Percentiles rank a stretch among this genome's conserved stretches.
These are phyloP conservation scores for Leccinum solheimii DNA, from an alignment of 1,284 basidiomycete genomes.

Conservation along the genomic window DNA sequence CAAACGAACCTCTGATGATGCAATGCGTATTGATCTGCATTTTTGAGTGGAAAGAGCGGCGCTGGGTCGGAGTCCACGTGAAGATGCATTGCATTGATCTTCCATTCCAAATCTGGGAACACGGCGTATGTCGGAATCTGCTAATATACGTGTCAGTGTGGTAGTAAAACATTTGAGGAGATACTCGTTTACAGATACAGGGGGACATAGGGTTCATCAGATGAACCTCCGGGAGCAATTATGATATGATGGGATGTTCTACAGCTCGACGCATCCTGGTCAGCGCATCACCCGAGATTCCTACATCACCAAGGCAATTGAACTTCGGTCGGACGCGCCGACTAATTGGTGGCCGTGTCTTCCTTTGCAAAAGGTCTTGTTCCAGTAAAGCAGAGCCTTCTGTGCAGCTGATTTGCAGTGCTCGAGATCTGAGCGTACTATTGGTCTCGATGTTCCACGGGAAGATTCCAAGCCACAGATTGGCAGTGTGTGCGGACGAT, in stretches of 20 bases:
- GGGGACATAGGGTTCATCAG: neutral
- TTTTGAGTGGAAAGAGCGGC: no score
- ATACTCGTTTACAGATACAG: no score
- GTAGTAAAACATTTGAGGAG: no score
- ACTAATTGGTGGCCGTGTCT: neutral
- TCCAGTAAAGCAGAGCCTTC: neutral
- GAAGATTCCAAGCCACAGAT: neutral
- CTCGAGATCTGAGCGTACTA: neutral
- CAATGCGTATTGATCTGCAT: no score
- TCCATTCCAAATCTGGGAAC: neutral
- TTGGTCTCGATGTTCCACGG: slow-evolving; percentile 3
- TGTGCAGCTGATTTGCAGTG: neutral
- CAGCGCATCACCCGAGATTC: neutral
- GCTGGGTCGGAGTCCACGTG: no score
- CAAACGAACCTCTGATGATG: no score
- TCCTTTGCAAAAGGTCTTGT: neutral
- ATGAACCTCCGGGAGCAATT: neutral
- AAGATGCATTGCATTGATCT: no score
- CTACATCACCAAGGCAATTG: neutral
- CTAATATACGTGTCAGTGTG: neutral
- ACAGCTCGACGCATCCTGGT: neutral
- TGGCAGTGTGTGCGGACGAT: neutral
- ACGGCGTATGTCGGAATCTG: neutral
- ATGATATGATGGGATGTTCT: neutral
- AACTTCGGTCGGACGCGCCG: neutral